A percentile compares a stretch with the other conserved stretches of the same genome.
phyloP scores from a whole-genome alignment of 1,284 basidiomycete genomes.

The Ustilago loliicola region DNA sequence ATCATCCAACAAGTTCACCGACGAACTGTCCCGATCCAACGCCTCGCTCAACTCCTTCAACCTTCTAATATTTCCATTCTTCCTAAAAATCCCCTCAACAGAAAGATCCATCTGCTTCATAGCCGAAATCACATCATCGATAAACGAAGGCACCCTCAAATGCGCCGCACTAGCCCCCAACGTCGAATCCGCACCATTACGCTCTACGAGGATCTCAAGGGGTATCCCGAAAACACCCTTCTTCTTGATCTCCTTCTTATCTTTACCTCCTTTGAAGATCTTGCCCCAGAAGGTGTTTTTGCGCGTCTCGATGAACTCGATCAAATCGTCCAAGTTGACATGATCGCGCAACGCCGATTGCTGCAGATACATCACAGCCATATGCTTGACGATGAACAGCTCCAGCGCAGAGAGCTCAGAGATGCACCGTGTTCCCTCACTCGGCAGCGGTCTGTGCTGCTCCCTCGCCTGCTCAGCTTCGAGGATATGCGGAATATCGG shows the following conservation, averaged over 20 bases:
- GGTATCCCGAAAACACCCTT: slow-evolving; percentile 88
- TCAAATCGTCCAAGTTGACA: slow-evolving; percentile 85
- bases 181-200: slow-evolving; percentile 92
- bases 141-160: slow-evolving; percentile 92
- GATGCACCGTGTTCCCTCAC: slow-evolving; percentile 81
- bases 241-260: slow-evolving; percentile 77
- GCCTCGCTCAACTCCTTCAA: slow-evolving; percentile 90
- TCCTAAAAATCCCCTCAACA: slow-evolving; percentile 97
- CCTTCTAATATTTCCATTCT: slow-evolving; percentile 96
- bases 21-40: slow-evolving; percentile 86
- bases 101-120: slow-evolving; percentile 99
- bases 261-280: slow-evolving; percentile 85
- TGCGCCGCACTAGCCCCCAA: slow-evolving; percentile 88
- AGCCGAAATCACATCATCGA: slow-evolving; percentile 96
- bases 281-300: slow-evolving; percentile 98
- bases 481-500: slow-evolving; percentile 94
- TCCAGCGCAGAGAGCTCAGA: slow-evolving; percentile 88
- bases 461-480: slow-evolving; percentile 90
- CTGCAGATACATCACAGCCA: slow-evolving; percentile 85
- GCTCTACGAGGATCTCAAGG: slow-evolving; percentile 92
- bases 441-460: slow-evolving; percentile 79
- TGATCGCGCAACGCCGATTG: slow-evolving; percentile 79
- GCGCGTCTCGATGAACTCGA: slow-evolving; percentile 92
- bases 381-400: slow-evolving; percentile 90
- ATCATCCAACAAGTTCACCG: slow-evolving; percentile 91